Evolutionary conservation across 371 early-diverging fungal genomes (phyloP).

Genomic region (Zopfochytrium polystomum): DNA sequence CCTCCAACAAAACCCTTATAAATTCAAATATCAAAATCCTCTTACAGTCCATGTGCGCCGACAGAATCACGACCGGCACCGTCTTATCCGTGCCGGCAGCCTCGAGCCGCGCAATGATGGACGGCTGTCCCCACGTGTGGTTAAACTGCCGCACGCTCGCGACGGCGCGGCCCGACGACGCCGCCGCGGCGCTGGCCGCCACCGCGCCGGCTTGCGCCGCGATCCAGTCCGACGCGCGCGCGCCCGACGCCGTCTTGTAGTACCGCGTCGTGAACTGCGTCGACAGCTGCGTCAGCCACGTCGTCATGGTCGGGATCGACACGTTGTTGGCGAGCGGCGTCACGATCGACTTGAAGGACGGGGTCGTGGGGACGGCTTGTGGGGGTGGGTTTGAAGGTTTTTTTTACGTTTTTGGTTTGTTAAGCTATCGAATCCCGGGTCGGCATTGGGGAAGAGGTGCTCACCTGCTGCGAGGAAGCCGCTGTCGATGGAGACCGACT

Average conservation of each 20-base stretch:
- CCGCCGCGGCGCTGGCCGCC: slow-evolving; percentile 1
- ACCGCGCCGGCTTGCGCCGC: slow-evolving; percentile 49
- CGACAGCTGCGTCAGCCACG: slow-evolving; percentile 66
- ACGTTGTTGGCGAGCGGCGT: slow-evolving; percentile 56
- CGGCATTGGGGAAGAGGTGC: slow-evolving; percentile 16
- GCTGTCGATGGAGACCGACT: slow-evolving; percentile 2
- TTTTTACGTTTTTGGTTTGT: too few relatives aligned
- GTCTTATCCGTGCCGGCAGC: slow-evolving; percentile 29
- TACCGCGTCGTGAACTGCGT: slow-evolving; percentile 78
- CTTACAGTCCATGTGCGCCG: slow-evolving; percentile 90
- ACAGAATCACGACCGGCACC: slow-evolving; percentile 75
- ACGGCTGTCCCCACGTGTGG: slow-evolving; percentile 66
- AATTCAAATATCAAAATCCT: too few relatives aligned
- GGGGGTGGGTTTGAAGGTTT: too few relatives aligned
- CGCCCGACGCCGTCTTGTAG: slow-evolving; percentile 52
- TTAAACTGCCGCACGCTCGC: slow-evolving; percentile 71
- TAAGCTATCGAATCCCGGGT: too few relatives aligned
- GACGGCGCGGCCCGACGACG: slow-evolving; percentile 38
- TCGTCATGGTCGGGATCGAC: slow-evolving; percentile 60
- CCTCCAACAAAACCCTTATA: background rate
- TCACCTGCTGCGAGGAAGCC: slow-evolving; percentile 26
- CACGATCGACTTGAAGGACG: slow-evolving; percentile 60
- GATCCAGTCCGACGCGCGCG: slow-evolving; percentile 76
- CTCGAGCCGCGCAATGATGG: slow-evolving; percentile 61
- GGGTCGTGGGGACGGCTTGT: too few relatives aligned